phyloP scores from a whole-genome alignment of 345 rosid species.

The Eucalyptus caleyi region DNA sequence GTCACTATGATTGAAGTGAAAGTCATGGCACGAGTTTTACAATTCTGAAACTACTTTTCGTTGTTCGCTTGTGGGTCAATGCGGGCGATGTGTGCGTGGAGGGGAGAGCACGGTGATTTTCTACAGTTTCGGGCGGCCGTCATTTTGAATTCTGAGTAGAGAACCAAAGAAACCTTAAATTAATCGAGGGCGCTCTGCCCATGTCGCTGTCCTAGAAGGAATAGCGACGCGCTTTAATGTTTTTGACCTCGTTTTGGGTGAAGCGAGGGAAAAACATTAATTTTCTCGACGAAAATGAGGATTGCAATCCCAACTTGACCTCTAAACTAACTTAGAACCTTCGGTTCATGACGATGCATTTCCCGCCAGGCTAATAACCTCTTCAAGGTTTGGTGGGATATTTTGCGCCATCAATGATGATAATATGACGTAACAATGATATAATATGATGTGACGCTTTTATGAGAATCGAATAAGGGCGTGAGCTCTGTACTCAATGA shows the following conservation, averaged over 20 bases:
- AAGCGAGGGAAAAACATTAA: not conserved
- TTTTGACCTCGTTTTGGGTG: not conserved
- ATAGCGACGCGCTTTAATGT: not conserved
- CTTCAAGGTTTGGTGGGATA: not conserved
- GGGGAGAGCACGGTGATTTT: not conserved
- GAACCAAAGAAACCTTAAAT: not conserved
- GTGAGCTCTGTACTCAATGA: not conserved
- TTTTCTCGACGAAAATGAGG: not conserved
- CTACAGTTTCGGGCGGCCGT: not conserved
- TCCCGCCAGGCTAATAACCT: not conserved
- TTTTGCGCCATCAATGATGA: not conserved
- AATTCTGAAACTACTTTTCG: not conserved
- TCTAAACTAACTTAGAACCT: not conserved
- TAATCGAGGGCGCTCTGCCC: not conserved
- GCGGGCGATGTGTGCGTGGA: not conserved
- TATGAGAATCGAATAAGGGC: not conserved
- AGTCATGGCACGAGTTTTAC: not conserved
- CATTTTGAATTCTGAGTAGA: not conserved
- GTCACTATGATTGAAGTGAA: not conserved
- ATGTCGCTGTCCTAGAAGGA: not conserved
- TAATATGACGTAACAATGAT: not conserved
- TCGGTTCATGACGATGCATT: not conserved
- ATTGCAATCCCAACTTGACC: not conserved
- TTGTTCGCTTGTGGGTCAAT: not conserved
- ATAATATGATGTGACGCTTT: not conserved